These are phyloP conservation scores for Chenopodium berlandieri DNA, from an alignment of 148 eudicot genomes.

Conservation along the genomic window DNA sequence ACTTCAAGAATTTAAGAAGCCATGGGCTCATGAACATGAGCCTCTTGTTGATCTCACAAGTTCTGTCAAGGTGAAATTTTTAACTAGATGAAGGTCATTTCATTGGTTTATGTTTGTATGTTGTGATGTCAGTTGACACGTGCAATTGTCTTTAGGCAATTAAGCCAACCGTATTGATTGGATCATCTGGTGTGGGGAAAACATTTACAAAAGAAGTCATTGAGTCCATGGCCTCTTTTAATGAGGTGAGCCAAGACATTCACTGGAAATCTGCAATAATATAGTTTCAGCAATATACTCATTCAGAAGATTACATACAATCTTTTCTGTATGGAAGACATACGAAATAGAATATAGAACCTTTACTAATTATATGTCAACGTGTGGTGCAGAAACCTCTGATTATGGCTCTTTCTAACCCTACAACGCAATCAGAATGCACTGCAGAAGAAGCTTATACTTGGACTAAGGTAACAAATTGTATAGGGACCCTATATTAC, in stretches of 20 bases:
- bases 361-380: constrained; percentile 1
- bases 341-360: not conserved
- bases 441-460: constrained; percentile 95
- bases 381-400: constrained; percentile 68
- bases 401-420: constrained; percentile 93
- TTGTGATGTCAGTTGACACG: not conserved
- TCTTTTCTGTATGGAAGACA: not conserved
- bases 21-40: constrained; percentile 97
- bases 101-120: not conserved
- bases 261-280: not conserved
- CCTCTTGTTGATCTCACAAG: constrained; percentile 58
- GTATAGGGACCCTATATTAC: not conserved
- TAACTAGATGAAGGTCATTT: not conserved
- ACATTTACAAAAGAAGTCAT: constrained; percentile 86
- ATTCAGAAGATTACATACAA: not conserved
- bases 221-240: constrained; percentile 76
- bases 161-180: constrained; percentile 79
- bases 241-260: constrained; percentile 42
- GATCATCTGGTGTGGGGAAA: constrained; percentile 88
- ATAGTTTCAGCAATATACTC: not conserved
- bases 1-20: constrained; percentile 88
- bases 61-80: constrained; percentile 66
- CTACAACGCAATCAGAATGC: constrained; percentile 93
- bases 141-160: constrained; percentile 45
- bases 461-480: constrained; percentile 66